A percentile compares a stretch with the other conserved stretches of the same genome.
Conservation (phyloP, 2,329 filamentous ascomycete genomes). For the Fusarium sp. region DNA sequence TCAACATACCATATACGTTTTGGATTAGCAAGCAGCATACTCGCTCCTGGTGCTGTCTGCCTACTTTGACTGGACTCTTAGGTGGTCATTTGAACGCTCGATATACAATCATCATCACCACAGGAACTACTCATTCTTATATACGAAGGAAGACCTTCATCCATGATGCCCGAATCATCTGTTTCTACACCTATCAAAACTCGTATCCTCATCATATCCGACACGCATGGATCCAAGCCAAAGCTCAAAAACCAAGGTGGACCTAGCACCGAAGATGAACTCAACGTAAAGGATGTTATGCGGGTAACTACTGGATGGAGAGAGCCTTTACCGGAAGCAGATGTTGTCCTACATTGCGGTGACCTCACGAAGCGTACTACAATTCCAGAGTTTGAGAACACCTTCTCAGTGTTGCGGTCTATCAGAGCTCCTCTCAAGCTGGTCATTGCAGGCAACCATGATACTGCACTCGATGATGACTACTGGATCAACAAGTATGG, state of each 20-base stretch:
- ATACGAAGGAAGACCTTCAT: not conserved
- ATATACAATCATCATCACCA: not conserved
- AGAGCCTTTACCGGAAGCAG: slow-evolving; percentile 52
- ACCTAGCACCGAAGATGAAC: slow-evolving; percentile 44
- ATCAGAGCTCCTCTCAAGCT: slow-evolving; percentile 65
- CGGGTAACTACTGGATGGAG: slow-evolving; percentile 48
- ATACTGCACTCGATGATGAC: slow-evolving; percentile 57
- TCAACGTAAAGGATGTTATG: slow-evolving; percentile 30
- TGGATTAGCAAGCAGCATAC: not conserved
- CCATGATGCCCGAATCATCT: slow-evolving; percentile 19
- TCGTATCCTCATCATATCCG: slow-evolving; percentile 56
- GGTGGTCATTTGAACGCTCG: not conserved
- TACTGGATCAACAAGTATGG: slow-evolving; percentile 29
- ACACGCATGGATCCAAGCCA: slow-evolving; percentile 52
- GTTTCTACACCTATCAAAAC: slow-evolving; percentile 49
- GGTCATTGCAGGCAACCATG: slow-evolving; percentile 68
- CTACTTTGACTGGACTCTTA: not conserved
- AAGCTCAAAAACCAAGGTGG: slow-evolving; percentile 25
- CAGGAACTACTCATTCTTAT: not conserved
- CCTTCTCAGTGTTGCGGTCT: slow-evolving; percentile 57
- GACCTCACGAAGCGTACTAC: slow-evolving; percentile 61
- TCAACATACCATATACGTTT: not conserved
- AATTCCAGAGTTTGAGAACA: slow-evolving; percentile 55
- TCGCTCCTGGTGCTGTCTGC: not conserved
- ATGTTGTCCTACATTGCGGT: slow-evolving; percentile 66